Evolutionary conservation across 2,329 filamentous ascomycete genomes (phyloP), one percentile per base, ranked within the genome.

Genomic region (Elsinoe perseae): DNA sequence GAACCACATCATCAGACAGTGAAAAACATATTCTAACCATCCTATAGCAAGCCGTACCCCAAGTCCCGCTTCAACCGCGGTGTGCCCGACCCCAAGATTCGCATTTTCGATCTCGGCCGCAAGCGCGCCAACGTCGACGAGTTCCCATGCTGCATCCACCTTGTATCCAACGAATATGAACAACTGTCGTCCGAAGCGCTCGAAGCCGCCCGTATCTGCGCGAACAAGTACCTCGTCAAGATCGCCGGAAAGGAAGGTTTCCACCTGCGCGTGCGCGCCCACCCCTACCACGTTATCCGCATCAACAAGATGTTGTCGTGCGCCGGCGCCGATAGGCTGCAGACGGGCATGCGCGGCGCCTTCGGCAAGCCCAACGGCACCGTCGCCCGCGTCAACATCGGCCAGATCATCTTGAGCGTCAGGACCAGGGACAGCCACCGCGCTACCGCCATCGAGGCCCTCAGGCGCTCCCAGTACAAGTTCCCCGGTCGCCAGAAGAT

Each of bases 261-360:
- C 81, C 82, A 85, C 74, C 73, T 85, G 63, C 82, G 82, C 65
- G 80, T 85, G 70, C 82, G 93, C 74, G 91, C 90, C 73, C 93
- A 98, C 84, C 93, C 93, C 67, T 98, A 89, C 89, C 93, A 98
- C 84, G 93, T 98, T 80, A 87, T 98, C 83, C 93, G 93, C 80
- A 98, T 98, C 91, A 98, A 98, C 90, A 98, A 98, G 88, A 98
- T 98, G 93, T 92, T 98, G 89, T 97, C 93, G 75, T 98, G 93
- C 79, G 93, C 93, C 73, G 93, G 93, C 84, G 93, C 93, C 86
- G 93, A 98, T 97, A 90, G 93, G 87, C 83, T 98, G 78, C 93
- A 98, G 81, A 98, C 93, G 69, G 93, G 93, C 83, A 98, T 98
- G 93, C 92, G 93, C 87, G 93, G 93, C 86, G 93, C 93, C 70